Percentiles rank a stretch among this genome's conserved stretches.
Evolutionary conservation across 2,329 filamentous ascomycete species (phyloP).

Genomic region (Phyllosticta ampelicida): DNA sequence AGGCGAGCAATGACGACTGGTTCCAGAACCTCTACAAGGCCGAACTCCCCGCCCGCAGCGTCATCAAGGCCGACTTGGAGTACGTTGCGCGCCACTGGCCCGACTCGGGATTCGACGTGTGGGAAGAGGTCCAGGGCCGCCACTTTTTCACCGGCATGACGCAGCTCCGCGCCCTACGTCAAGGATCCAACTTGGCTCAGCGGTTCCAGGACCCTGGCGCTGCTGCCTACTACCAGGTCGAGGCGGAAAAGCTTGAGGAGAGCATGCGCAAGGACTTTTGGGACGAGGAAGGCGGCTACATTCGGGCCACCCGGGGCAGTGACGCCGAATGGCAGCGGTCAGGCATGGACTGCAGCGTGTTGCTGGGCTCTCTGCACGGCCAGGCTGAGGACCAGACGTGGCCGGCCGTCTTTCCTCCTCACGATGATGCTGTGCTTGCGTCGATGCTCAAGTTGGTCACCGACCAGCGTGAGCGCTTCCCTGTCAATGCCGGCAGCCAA

Average conservation of each 20-base stretch:
- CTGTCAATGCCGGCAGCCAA: constrained; percentile 23
- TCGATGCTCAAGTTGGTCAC: constrained; percentile 24
- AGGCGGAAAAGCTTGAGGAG: constrained; percentile 24
- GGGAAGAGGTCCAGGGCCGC: constrained; percentile 35
- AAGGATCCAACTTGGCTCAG: constrained; percentile 24
- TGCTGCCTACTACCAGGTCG: constrained; percentile 27
- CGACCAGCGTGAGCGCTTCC: constrained; percentile 27
- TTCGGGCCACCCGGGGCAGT: constrained; percentile 26
- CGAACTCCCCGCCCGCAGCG: constrained; percentile 24
- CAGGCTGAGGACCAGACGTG: constrained; percentile 27
- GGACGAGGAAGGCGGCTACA: constrained; percentile 25
- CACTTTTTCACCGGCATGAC: constrained; percentile 33
- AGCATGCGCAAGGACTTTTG: constrained; percentile 26
- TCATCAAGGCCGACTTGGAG: constrained; percentile 36
- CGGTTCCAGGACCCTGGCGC: constrained; percentile 28
- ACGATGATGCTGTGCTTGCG: constrained; percentile 29
- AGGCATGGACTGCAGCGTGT: constrained; percentile 28
- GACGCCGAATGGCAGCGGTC: constrained; percentile 29
- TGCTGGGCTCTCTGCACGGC: constrained; percentile 30
- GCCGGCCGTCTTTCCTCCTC: constrained; percentile 21
- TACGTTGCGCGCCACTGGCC: constrained; percentile 35
- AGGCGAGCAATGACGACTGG: constrained; percentile 40
- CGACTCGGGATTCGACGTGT: constrained; percentile 32
- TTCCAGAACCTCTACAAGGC: constrained; percentile 28
- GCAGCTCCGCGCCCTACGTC: constrained; percentile 25